Evolutionary conservation across 306 rosid genomes (phyloP).

Genomic region (Myrica gale): DNA sequence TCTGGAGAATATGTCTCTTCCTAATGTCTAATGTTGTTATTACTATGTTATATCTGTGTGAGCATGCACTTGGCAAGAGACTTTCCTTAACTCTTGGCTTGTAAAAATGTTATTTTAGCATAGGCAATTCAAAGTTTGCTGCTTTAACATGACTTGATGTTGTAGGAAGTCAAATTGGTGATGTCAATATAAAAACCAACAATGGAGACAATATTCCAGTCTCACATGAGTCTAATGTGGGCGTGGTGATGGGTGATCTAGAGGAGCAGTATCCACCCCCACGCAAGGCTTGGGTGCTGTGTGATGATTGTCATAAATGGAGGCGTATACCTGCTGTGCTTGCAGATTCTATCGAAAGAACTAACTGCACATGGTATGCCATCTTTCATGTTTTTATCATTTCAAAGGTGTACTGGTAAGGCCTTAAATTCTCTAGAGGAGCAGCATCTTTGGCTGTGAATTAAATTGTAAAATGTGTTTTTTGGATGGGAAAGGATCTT

Average conservation of each 20-base stretch:
- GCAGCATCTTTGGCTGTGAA: slow-evolving; percentile 2
- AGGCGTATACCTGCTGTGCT: slow-evolving; percentile 86
- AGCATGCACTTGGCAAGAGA: background rate
- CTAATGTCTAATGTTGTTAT: slow-evolving; percentile 13
- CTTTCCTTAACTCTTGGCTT: slow-evolving; percentile 21
- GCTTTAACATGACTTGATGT: slow-evolving; percentile 31
- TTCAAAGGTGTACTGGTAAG: slow-evolving; percentile 19
- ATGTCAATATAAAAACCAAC: slow-evolving; percentile 36
- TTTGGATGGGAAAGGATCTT: background rate
- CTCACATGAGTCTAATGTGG: slow-evolving; percentile 35
- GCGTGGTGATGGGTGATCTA: slow-evolving; percentile 38
- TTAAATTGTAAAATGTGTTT: background rate
- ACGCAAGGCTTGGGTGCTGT: slow-evolving; percentile 87
- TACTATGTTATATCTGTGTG: slow-evolving; percentile 17
- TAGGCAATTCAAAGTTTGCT: slow-evolving; percentile 17
- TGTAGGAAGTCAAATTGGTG: slow-evolving; percentile 49
- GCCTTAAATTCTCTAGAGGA: background rate
- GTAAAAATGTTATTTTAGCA: slow-evolving; percentile 17
- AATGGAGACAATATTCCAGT: slow-evolving; percentile 35
- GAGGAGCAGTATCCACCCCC: slow-evolving; percentile 56
- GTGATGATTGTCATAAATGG: slow-evolving; percentile 96
- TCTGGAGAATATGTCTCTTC: background rate
- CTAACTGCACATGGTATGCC: slow-evolving; percentile 78
- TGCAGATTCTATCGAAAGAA: slow-evolving; percentile 77
- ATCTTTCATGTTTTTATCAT: slow-evolving; percentile 16